Evolutionary conservation across 2,329 filamentous ascomycete genomes (phyloP).

Genomic region (Fusarium lyarnte): DNA sequence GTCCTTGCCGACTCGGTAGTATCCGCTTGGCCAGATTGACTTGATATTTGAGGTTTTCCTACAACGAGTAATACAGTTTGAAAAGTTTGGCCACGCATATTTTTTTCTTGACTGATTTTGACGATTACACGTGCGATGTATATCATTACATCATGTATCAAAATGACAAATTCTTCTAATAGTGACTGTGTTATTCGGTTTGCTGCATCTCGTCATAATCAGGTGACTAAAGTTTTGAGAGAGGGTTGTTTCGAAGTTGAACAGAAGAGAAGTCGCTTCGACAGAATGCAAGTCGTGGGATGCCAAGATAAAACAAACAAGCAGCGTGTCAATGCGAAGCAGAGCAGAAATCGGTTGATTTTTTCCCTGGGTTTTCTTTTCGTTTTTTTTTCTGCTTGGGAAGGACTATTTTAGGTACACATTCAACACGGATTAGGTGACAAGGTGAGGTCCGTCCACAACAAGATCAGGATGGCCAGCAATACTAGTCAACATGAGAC

Average conservation of each 20-base stretch:
- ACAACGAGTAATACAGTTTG: not conserved
- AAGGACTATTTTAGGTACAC: not conserved
- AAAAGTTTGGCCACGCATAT: not conserved
- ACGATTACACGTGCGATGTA: not conserved
- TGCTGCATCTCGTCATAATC: conserved; percentile 13
- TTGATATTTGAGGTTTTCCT: not conserved
- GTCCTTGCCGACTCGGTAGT: not conserved
- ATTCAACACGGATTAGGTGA: not conserved
- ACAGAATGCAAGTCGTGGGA: not conserved
- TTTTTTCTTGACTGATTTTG: not conserved
- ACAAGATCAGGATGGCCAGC: not conserved
- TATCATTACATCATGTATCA: conserved; percentile 23
- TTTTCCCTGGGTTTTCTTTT: too few relatives aligned
- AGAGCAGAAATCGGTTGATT: not conserved
- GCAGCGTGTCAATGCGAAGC: not conserved
- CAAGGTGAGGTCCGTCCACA: not conserved
- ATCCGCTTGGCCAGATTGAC: not conserved
- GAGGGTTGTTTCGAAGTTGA: not conserved
- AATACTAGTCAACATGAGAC: not conserved
- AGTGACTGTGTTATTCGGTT: not conserved
- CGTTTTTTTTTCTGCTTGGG: not conserved
- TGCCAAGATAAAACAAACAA: not conserved
- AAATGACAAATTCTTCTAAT: not conserved
- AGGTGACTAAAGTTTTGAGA: conserved; percentile 4
- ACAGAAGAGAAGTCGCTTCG: not conserved